Percentiles rank a stretch among this genome's conserved stretches.
These are phyloP conservation scores for Paraphaeosphaeria sporulosa DNA, from an alignment of 2,329 filamentous ascomycete species.

Conservation along the genomic window DNA sequence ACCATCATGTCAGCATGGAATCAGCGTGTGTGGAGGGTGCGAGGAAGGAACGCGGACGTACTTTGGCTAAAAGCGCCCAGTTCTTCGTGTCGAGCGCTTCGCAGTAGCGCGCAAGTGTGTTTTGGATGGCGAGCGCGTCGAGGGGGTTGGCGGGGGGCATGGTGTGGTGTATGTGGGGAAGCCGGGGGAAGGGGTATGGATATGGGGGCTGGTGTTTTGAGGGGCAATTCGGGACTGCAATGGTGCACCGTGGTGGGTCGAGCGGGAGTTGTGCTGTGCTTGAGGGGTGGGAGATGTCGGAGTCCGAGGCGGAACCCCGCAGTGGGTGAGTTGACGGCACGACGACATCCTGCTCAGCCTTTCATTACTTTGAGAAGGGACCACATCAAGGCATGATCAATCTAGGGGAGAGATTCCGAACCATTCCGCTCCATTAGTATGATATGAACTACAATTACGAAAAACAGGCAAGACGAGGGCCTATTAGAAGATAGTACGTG, in stretches of 20 bases:
- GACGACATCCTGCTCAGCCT: no score
- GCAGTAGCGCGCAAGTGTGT: conserved; percentile 53
- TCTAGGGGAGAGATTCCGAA: no score
- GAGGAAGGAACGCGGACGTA: no score
- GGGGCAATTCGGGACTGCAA: no score
- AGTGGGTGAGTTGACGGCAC: no score
- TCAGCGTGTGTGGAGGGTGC: no score
- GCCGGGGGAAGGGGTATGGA: background rate
- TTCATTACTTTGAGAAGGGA: no score
- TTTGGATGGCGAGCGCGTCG: conserved; percentile 50
- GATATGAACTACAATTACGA: background rate
- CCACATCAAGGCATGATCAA: no score
- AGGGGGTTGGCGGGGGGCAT: conserved; percentile 25
- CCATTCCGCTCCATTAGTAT: no score
- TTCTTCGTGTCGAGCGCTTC: conserved; percentile 54
- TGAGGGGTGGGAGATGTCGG: background rate
- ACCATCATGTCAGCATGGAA: no score
- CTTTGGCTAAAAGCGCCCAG: conserved; percentile 40
- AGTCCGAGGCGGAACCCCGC: conserved; percentile 2
- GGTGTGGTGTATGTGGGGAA: no score
- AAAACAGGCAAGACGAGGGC: background rate
- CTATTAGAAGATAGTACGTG: background rate
- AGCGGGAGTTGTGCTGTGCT: background rate
- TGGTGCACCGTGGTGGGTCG: no score
- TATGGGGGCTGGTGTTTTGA: background rate